Conservation (phyloP, 768 basidiomycete species). For the Podaxis pistillaris region DNA sequence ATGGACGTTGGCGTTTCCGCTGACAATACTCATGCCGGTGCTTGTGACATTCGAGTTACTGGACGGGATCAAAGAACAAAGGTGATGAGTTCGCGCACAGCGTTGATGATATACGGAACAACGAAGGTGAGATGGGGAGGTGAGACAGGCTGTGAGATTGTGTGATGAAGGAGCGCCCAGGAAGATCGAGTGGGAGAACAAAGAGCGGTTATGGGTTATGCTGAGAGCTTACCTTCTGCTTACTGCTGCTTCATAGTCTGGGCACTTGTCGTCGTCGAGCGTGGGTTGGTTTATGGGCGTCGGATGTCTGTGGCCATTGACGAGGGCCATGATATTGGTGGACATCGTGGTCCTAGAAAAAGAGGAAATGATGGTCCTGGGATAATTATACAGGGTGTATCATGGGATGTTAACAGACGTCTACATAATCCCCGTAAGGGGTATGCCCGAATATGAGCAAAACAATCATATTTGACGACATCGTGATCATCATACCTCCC, state of each 20-base stretch:
- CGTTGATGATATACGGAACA: conserved; percentile 1
- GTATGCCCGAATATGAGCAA: too few species aligned
- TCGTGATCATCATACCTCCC: not conserved
- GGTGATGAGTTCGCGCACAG: not conserved
- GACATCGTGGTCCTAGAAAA: conserved; percentile 14
- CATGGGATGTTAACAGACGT: not conserved
- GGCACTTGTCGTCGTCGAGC: conserved; percentile 34
- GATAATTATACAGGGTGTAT: not conserved
- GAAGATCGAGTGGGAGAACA: not conserved
- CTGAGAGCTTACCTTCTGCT: conserved; percentile 35
- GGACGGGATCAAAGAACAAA: conserved; percentile 11
- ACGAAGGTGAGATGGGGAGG: not conserved
- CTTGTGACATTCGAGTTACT: conserved; percentile 28
- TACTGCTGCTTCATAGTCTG: conserved; percentile 38
- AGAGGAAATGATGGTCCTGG: conserved; percentile 4
- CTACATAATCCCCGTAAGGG: not conserved
- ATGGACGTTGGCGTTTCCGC: conserved; percentile 12
- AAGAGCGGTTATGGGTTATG: not conserved
- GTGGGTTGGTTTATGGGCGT: conserved; percentile 4
- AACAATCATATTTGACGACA: not conserved
- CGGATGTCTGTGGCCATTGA: not conserved
- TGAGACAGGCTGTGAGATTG: conserved; percentile 14
- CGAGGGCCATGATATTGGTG: conserved; percentile 15
- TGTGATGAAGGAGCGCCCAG: conserved; percentile 19
- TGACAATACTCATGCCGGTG: conserved; percentile 16